Evolutionary conservation across 2,329 filamentous ascomycete genomes (phyloP).

Genomic region (Fusarium sp.): DNA sequence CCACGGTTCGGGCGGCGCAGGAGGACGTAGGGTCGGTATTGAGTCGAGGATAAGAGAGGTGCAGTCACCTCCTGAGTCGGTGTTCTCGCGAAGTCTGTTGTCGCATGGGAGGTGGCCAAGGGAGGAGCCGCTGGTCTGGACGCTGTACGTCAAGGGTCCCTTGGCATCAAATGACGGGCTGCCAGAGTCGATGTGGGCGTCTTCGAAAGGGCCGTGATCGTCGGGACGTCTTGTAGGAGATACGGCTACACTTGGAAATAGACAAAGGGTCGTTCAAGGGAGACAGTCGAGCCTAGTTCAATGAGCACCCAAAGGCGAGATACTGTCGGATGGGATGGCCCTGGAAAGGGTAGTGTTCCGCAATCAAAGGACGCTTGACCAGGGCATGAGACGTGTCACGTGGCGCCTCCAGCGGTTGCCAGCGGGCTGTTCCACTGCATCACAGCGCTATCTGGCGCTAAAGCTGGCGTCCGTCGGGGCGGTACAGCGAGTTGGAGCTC

Average conservation of each 20-base stretch:
- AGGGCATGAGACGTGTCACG: conserved; percentile 44
- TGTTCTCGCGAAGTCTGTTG: conserved; percentile 47
- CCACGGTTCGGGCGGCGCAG: conserved; percentile 42
- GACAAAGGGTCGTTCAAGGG: conserved; percentile 38
- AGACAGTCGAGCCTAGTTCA: conserved; percentile 35
- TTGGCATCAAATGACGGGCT: conserved; percentile 28
- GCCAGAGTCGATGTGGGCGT: conserved; percentile 17
- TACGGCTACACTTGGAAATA: conserved; percentile 20
- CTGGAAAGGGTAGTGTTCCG: conserved; percentile 37
- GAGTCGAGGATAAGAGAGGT: conserved; percentile 40
- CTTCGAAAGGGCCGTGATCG: conserved; percentile 14
- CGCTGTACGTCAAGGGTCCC: conserved; percentile 40
- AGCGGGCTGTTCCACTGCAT: conserved; percentile 38
- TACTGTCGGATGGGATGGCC: conserved; percentile 38
- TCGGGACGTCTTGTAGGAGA: conserved; percentile 14
- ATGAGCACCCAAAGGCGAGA: conserved; percentile 41
- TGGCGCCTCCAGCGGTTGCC: conserved; percentile 38
- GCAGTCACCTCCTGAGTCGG: conserved; percentile 49
- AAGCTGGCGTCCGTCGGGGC: conserved; percentile 37
- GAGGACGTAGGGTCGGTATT: conserved; percentile 29
- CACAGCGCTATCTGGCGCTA: conserved; percentile 42
- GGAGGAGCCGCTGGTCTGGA: conserved; percentile 42
- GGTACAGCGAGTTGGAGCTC: conserved; percentile 15
- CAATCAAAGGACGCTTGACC: conserved; percentile 43
- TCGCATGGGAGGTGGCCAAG: conserved; percentile 47